phyloP scores from a whole-genome alignment of 495 filamentous ascomycete species.

The Penicillium psychrofluorescens region DNA sequence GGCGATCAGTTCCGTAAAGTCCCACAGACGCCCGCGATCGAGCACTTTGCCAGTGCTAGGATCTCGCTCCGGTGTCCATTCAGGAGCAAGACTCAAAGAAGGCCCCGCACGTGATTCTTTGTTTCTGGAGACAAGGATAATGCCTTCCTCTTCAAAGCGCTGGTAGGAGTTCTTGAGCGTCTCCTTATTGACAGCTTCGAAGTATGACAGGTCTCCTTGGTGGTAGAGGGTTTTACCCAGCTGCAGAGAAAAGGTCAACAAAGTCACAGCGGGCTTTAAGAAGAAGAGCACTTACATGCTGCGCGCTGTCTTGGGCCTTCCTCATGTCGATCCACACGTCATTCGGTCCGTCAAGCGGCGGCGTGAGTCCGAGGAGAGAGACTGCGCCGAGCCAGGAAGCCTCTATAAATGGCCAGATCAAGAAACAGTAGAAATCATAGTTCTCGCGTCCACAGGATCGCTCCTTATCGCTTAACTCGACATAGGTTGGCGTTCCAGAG shows the following conservation, averaged over 20 bases:
- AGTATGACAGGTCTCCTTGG: slow-evolving; percentile 93
- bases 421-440: slow-evolving; percentile 96
- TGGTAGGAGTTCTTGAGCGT: slow-evolving; percentile 87
- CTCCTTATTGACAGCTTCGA: slow-evolving; percentile 97
- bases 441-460: slow-evolving; percentile 77
- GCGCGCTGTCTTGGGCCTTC: slow-evolving; percentile 73
- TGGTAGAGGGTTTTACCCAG: slow-evolving; percentile 96
- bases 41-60: slow-evolving; percentile 50
- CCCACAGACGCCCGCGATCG: slow-evolving; percentile 72
- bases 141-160: slow-evolving; percentile 85
- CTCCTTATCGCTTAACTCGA: slow-evolving; percentile 72
- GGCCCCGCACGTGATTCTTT: slow-evolving; percentile 48
- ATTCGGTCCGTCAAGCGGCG: slow-evolving; percentile 51
- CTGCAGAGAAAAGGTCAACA: slow-evolving; percentile 33
- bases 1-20: slow-evolving; percentile 82
- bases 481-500: slow-evolving; percentile 46
- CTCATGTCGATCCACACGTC: slow-evolving; percentile 72
- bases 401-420: slow-evolving; percentile 98
- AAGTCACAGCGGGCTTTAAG: not conserved
- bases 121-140: slow-evolving; percentile 63
- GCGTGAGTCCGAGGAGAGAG: slow-evolving; percentile 75
- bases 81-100: slow-evolving; percentile 59
- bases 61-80: slow-evolving; percentile 73
- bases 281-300: slow-evolving; percentile 51
- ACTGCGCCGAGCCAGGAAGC: slow-evolving; percentile 85